These are phyloP conservation scores for Spergularia azorica DNA, from an alignment of 179 eudicot species.

Conservation along the genomic window DNA sequence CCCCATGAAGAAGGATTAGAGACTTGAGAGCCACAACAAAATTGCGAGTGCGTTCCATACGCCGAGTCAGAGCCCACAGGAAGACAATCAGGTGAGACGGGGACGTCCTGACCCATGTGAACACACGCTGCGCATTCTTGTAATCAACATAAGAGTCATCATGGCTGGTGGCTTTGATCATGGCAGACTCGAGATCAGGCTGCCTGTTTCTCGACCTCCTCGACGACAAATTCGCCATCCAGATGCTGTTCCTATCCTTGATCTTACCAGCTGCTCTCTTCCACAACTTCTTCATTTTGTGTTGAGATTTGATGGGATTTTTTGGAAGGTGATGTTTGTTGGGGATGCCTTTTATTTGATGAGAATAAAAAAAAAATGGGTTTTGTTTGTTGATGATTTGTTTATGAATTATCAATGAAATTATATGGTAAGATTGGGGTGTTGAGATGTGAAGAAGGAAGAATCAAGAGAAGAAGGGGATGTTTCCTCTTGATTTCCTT, in stretches of 20 bases:
- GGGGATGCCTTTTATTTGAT: neutral
- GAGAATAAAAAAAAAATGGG: neutral
- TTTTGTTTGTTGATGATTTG: neutral
- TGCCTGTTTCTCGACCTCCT: slow-evolving; percentile 40
- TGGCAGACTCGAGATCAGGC: slow-evolving; percentile 61
- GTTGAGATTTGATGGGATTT: neutral
- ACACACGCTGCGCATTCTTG: slow-evolving; percentile 47
- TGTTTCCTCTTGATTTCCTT: slow-evolving; percentile 28
- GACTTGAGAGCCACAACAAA: slow-evolving; percentile 75
- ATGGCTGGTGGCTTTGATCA: slow-evolving; percentile 78
- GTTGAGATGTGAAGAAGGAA: neutral
- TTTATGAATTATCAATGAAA: neutral
- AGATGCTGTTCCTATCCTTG: slow-evolving; percentile 69
- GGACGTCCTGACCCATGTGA: slow-evolving; percentile 50
- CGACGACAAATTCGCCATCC: slow-evolving; percentile 33
- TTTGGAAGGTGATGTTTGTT: neutral
- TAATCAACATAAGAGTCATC: slow-evolving; percentile 49
- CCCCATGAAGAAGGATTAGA: slow-evolving; percentile 64
- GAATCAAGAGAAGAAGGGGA: neutral
- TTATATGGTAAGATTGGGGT: neutral
- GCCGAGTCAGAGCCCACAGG: slow-evolving; percentile 46
- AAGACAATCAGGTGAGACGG: slow-evolving; percentile 45
- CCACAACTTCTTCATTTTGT: slow-evolving; percentile 53
- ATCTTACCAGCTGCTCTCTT: slow-evolving; percentile 50
- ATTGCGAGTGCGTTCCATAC: slow-evolving; percentile 49